These are phyloP conservation scores for Allantophomopsis cytisporea DNA, from an alignment of 2,329 filamentous ascomycete genomes.

Conservation along the genomic window DNA sequence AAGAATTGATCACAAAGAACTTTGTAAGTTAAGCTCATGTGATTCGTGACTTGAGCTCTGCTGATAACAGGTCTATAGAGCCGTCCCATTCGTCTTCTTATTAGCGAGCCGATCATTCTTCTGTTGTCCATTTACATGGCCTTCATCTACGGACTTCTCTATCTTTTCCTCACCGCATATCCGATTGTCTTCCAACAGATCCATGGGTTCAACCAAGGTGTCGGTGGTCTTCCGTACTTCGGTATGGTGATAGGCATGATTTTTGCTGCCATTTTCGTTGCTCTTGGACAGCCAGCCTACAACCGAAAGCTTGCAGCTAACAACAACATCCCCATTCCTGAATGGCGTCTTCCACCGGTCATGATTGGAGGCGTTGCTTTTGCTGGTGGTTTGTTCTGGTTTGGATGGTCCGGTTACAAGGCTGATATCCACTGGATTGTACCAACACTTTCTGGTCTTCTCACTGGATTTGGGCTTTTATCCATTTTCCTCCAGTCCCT, in stretches of 20 bases:
- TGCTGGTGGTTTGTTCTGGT: slow-evolving; percentile 60
- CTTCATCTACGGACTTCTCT: slow-evolving; percentile 68
- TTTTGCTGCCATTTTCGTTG: slow-evolving; percentile 49
- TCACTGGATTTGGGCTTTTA: slow-evolving; percentile 65
- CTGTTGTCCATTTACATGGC: slow-evolving; percentile 58
- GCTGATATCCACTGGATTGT: slow-evolving; percentile 48
- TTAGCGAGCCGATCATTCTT: slow-evolving; percentile 54
- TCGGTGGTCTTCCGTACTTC: slow-evolving; percentile 70
- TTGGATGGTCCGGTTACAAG: slow-evolving; percentile 57
- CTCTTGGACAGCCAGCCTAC: slow-evolving; percentile 52
- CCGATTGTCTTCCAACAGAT: slow-evolving; percentile 65
- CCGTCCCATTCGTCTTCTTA: slow-evolving; percentile 50
- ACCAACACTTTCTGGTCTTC: slow-evolving; percentile 44
- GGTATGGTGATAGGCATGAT: slow-evolving; percentile 69
- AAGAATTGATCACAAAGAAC: slow-evolving; percentile 45
- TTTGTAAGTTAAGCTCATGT: slow-evolving; percentile 16
- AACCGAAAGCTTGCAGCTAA: slow-evolving; percentile 55
- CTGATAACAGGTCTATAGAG: slow-evolving; percentile 24
- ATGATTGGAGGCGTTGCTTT: slow-evolving; percentile 47
- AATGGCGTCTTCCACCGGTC: slow-evolving; percentile 52
- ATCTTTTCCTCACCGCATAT: slow-evolving; percentile 78
- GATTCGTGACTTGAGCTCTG: slow-evolving; percentile 38
- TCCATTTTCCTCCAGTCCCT: slow-evolving; percentile 71
- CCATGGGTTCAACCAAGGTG: slow-evolving; percentile 55
- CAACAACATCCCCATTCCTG: slow-evolving; percentile 47